Evolutionary conservation across 345 rosid genomes (phyloP), one percentile per base, ranked within the genome.

Genomic region (Populus nigra): DNA sequence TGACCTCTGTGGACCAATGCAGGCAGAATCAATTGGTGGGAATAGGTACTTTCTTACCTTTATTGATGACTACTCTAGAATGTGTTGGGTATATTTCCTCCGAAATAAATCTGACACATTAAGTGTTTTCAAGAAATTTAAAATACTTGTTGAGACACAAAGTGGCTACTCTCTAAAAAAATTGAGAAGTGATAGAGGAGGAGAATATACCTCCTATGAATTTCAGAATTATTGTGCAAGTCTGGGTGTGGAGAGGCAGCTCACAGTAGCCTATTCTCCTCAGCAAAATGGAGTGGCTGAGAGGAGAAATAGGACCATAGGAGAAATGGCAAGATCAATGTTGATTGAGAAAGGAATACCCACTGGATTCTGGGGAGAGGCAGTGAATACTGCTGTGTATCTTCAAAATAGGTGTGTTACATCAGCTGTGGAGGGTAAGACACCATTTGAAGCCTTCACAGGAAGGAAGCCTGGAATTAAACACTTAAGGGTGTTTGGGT

Each of bases 11-110:
- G 8, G 41, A 6, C 41, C 41, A 38, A 41, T 16, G 65, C 25
- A n/a, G 1, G 6, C 15, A 1, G 4, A 36, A 0, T 67, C 70
- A 13, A 2, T 31, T 0, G 20, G 41, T 0, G 43, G 35, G 1
- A 67, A 67, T 10, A 67, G 8, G 23, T 35, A 67, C 5, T 67
- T 67, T 33, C 0, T 67, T 2, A 12, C 39, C 0, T 68, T 68
- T 1, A 68, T 68, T 36, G 6, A 68, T n/a, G 31, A 38, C 4
- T 38, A 5, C 12, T 35, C 71, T 2, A 38, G 71, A 38, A 35
- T 35, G 4, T 31, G n/a, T 10, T 39, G 27, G 71, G 6, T 68
- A 0, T 68, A 38, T 38, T 38, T 38, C 7, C 17, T 68, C 0
- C 17, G 15, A 2, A 3, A 39, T 1, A 68, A 68, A 39, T 68